Conservation (phyloP, 352 stramenopile species). For the Globisporangium paroecandrum region DNA sequence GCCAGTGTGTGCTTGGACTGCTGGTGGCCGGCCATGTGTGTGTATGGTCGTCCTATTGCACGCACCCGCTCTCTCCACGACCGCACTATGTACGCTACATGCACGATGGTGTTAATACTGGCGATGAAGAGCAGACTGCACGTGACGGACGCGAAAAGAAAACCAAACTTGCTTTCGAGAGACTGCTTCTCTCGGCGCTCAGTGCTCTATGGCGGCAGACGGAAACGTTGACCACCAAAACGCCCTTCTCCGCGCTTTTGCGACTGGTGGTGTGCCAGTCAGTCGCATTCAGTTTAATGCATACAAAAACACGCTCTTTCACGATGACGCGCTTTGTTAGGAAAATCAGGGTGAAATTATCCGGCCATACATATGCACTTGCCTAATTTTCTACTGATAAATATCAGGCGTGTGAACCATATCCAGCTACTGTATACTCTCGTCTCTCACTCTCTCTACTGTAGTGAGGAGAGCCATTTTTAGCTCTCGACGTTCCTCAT, state of each 20-base stretch:
- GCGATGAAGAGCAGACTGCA: no score
- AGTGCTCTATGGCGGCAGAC: background rate
- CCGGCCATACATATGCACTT: background rate
- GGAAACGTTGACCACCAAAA: background rate
- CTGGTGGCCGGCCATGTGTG: no score
- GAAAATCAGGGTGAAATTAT: background rate
- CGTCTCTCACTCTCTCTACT: background rate
- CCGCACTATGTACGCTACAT: no score
- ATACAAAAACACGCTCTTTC: no score
- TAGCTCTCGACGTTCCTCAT: background rate
- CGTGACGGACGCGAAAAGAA: background rate
- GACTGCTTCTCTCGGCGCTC: background rate
- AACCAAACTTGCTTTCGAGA: background rate
- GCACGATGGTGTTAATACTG: no score
- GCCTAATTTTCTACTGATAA: background rate
- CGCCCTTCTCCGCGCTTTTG: background rate
- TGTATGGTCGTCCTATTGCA: no score
- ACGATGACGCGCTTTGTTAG: no score
- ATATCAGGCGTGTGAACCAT: background rate
- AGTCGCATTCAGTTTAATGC: background rate
- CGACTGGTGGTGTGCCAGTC: background rate
- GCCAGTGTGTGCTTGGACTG: no score
- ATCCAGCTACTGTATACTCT: background rate
- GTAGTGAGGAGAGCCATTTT: conserved; percentile 3
- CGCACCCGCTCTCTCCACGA: no score